These are phyloP conservation scores for Logfia minima DNA, from an alignment of 129 eudicot species.

Conservation along the genomic window DNA sequence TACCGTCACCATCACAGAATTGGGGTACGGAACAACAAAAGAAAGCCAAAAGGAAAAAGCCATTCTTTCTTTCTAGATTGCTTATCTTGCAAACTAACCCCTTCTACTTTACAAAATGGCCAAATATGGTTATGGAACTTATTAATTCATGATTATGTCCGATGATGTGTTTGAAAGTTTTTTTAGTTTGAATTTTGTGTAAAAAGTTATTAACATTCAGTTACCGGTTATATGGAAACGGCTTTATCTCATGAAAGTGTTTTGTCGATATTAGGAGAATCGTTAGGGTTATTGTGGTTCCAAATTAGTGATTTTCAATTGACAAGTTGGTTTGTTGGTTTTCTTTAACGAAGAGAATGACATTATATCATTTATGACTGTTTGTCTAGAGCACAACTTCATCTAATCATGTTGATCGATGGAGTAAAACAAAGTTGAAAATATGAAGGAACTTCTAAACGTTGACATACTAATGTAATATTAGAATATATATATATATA, in stretches of 20 bases:
- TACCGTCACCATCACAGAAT: slow-evolving; percentile 40
- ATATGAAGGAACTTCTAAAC: too few relatives aligned
- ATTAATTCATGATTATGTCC: background rate
- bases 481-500: too few relatives aligned
- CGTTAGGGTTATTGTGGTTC: background rate
- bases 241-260: background rate
- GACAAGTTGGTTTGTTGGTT: background rate
- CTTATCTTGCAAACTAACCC: slow-evolving; percentile 5
- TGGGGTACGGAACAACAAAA: slow-evolving; percentile 41
- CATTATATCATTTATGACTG: background rate
- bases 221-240: too few relatives aligned
- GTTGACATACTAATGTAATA: background rate
- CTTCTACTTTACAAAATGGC: background rate
- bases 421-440: background rate
- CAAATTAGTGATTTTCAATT: background rate
- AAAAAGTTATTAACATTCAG: too few relatives aligned
- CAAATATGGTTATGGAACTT: background rate
- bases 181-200: too few relatives aligned
- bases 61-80: slow-evolving; percentile 23
- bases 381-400: background rate
- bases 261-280: background rate
- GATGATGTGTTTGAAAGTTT: background rate
- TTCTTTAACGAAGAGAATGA: background rate
- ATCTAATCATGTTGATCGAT: background rate
- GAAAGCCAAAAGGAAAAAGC: slow-evolving; percentile 30